Base-by-base conservation (phyloP, 768 basidiomycete genomes). In the Holtermannia corniformis region DNA sequence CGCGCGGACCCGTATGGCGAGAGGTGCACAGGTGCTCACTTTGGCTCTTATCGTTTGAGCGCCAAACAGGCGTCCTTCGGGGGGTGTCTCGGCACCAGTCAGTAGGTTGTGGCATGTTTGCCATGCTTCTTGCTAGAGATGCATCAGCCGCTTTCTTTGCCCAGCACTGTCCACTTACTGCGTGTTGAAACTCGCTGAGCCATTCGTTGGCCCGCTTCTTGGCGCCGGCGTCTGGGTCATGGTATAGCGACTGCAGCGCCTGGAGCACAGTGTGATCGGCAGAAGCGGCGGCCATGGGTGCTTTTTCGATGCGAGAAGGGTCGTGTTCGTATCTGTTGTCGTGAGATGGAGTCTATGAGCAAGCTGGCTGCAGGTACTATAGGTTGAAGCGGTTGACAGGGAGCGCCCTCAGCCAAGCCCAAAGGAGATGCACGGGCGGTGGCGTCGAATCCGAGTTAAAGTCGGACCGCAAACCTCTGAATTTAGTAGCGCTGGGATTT, bases 171-270 rank as follows among this genome's bases (percentile, higher is more conserved):
- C 11, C 25, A 86, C 82, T 85, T 83, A 96, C 93, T 78, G 89
- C 92, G 78, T 96, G 92, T 77, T 99, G 93, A 73, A 97, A 99
- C 74, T 92, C 90, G 76, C 91, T 86, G 58, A 99, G 83, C 91
- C 91, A 96, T 61, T 82, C 75, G 76, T 95, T 96, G 61, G 91
- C 93, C 61, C 79, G 80, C 61, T 87, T 86, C 59, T 95, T 79
- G 16, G 87, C 82, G 14, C 74, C 73, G 64, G 86, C 85, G 78
- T 93, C 87, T 26, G 93, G 86, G 49, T 75, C 62, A 42, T 68
- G 62, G 52, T 75, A 75, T 12, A 76, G 64, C 27, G 68, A 64
- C 43, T 75, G 65, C 26, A 76, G 64, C 1, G 73, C 74, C 37
- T 65, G 56, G 13, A 73, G 51, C 24, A 72, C 69, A 11, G 60